Percentiles rank a stretch among this genome's conserved stretches.
Evolutionary conservation across 2,329 filamentous ascomycete species (phyloP).

Genomic region (Emmonsiellopsis sp.): DNA sequence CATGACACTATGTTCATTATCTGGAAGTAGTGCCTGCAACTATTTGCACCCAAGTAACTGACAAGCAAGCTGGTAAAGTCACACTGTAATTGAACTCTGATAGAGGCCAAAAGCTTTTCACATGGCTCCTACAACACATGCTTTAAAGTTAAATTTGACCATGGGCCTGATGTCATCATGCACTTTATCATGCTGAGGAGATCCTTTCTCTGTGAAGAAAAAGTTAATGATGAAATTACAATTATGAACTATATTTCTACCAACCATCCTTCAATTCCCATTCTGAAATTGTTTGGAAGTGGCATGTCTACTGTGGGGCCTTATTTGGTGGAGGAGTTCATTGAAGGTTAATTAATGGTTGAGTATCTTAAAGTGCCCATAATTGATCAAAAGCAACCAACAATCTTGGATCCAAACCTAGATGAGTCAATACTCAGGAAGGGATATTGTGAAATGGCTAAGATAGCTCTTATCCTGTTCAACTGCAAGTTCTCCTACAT

Average conservation of each 20-base stretch:
- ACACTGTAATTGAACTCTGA: neutral
- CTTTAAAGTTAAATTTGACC: slow-evolving; percentile 12
- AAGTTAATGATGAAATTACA: slow-evolving; percentile 9
- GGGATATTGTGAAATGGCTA: slow-evolving; percentile 14
- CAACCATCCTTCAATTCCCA: slow-evolving; percentile 17
- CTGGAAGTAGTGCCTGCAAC: slow-evolving; percentile 4
- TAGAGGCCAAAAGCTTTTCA: neutral
- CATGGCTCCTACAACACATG: slow-evolving; percentile 14
- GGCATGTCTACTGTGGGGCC: slow-evolving; percentile 16
- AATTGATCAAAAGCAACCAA: slow-evolving; percentile 1
- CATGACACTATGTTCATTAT: slow-evolving; percentile 4
- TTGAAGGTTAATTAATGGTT: slow-evolving; percentile 18
- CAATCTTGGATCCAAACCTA: slow-evolving; percentile 8
- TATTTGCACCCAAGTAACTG: slow-evolving; percentile 2
- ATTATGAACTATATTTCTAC: slow-evolving; percentile 15
- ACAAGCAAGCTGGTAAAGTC: slow-evolving; percentile 4
- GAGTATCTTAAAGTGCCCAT: slow-evolving; percentile 16
- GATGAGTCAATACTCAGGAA: slow-evolving; percentile 4
- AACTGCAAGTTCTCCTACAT: slow-evolving; percentile 12
- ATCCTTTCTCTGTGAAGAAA: slow-evolving; percentile 10
- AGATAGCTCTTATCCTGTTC: slow-evolving; percentile 10
- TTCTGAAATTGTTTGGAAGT: slow-evolving; percentile 15
- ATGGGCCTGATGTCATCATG: slow-evolving; percentile 11
- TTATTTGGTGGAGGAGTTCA: slow-evolving; percentile 20
- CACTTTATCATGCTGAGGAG: slow-evolving; percentile 12